Base-by-base conservation (phyloP, 805 yeast genomes). In the Cyberlindnera bimundalis region DNA sequence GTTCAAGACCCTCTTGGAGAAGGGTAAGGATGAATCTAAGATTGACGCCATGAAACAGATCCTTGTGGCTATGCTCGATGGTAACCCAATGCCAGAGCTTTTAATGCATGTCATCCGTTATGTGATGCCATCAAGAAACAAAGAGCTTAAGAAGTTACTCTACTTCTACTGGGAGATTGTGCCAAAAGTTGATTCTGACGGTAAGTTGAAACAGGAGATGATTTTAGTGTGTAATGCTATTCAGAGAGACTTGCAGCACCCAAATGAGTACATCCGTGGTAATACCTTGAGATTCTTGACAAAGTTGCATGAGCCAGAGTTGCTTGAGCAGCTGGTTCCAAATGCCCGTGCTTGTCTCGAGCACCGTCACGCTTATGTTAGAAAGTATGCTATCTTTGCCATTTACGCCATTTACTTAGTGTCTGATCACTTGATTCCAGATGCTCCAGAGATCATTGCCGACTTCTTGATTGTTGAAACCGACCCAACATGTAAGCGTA, bases 131-230 rank as follows among this genome's bases (percentile, higher is more conserved):
- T 86, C 96, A 14, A 85, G 74, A 58, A 79, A 82, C 66, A 95
- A 93, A 66, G 85, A 81, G 56, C 78, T 95, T 65, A 93, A 93
- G 73, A 93, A 90, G 65, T 73, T 93, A 60, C 71, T 95, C 49
- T 93, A 91, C 59, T 86, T 88, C 57, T 93, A 93, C 70, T 93
- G 98, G 98, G 99, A 93, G 65, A 87, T 91, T 42, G 95, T 96
- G 60, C 95, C 96, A 41, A 95, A 95, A 66, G 71, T 84, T 51
- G 95, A 88, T 54, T 71, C 74, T 27, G 84, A 84, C 39, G 98
- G 98, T 4, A 88, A 87, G 63, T 77, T 95, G 73, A 87, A 87
- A 67, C 98, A 91, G 64, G 99, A 93, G 68, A 93, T 93, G 98
- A 91, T 95, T 65, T 78, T 93, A 50, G 98, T 91, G 37, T 93